Conservation (phyloP, 1,284 basidiomycete species). For the Tylopilus sp. region DNA sequence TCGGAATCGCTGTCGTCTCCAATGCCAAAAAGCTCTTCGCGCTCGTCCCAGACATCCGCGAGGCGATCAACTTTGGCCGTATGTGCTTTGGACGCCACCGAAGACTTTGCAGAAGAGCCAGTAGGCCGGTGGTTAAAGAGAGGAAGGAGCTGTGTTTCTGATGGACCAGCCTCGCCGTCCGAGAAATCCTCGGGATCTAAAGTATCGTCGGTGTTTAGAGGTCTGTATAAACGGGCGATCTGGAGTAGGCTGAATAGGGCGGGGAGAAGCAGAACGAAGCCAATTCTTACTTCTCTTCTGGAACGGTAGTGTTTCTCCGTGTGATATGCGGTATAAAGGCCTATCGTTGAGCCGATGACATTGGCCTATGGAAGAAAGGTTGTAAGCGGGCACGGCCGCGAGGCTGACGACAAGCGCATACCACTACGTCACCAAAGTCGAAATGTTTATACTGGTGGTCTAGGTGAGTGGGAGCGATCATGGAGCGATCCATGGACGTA, state of each 20-base stretch:
- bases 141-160: slow-evolving; percentile 58
- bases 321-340: slow-evolving; percentile 64
- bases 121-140: slow-evolving; percentile 35
- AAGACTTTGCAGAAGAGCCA: slow-evolving; percentile 15
- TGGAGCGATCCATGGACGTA: slow-evolving; percentile 28
- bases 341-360: slow-evolving; percentile 71
- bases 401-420: slow-evolving; percentile 36
- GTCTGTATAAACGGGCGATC: slow-evolving; percentile 74
- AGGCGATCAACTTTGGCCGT: slow-evolving; percentile 36
- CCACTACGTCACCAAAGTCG: slow-evolving; percentile 72
- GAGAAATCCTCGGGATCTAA: slow-evolving; percentile 55
- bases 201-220: slow-evolving; percentile 50
- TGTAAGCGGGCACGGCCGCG: slow-evolving; percentile 7
- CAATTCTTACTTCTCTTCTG: slow-evolving; percentile 60
- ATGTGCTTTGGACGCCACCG: slow-evolving; percentile 21
- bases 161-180: slow-evolving; percentile 39
- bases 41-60: slow-evolving; percentile 71
- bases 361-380: slow-evolving; percentile 58
- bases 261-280: neutral
- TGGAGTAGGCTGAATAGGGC: slow-evolving; percentile 26
- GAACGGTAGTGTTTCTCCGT: slow-evolving; percentile 71
- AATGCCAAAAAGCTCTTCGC: slow-evolving; percentile 71
- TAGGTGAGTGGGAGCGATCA: neutral
- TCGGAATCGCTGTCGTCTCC: slow-evolving; percentile 44
- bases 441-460: slow-evolving; percentile 67